Evolutionary conservation across 306 rosid genomes (phyloP), one percentile per base, ranked within the genome.

Genomic region (Luffa acutangula): DNA sequence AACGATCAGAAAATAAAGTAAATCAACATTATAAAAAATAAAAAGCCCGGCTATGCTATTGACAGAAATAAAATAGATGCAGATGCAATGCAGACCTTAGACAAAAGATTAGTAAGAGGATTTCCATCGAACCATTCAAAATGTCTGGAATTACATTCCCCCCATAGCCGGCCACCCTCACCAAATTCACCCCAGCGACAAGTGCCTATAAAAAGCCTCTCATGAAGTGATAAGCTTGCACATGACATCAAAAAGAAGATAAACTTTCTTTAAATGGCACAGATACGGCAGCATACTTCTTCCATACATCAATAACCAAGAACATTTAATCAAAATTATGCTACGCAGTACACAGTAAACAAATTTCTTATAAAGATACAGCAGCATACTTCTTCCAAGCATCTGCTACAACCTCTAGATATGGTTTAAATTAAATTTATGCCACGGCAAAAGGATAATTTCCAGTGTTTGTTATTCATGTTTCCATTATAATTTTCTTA

Each of bases 121-220:
- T 89, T 80, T 31, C 98, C 97, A 70, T 87, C 97, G 78, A 92
- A 91, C 98, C 98, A 92, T 85, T 94, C 98, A 86, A 89, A 92
- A 81, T 91, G 90, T 82, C 92, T 89, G 69, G 93, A 86, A 63
- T 79, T 91, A 85, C 97, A 94, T 86, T 92, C 97, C 73, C 97
- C 98, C 98, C 98, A 94, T 52, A 94, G 85, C 77, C 93, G 89
- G 73, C 98, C 98, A 42, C 98, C 97, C 87, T 91, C 97, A 74
- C 97, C 98, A 87, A 82, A 94, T 87, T 91, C 97, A 72, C 92
- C 92, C 98, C 98, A 94, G 21, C 86, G 88, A 78, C 82, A 81
- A 46, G 97, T 91, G 78, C 96, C 98, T 94, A 88, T 54, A 83
- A 85, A 76, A 77, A 59, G 46, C 62, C 76, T 8, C 66, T 36